A percentile compares a stretch with the other conserved stretches of the same genome.
phyloP scores from a whole-genome alignment of 2,329 filamentous ascomycete species.

The Aspergillus uvarum region DNA sequence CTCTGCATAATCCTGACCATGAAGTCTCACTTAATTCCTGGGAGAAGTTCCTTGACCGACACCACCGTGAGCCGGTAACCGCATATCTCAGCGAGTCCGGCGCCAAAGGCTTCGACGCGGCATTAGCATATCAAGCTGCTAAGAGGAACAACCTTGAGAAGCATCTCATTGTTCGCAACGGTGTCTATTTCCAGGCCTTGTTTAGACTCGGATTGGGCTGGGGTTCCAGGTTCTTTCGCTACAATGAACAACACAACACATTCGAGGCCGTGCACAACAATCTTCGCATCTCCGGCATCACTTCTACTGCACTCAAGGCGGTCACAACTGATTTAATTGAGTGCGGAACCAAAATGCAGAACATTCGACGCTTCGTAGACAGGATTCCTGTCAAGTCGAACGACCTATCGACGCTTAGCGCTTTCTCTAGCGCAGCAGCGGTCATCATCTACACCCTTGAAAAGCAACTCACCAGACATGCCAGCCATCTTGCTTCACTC shows the following conservation, averaged over 20 bases:
- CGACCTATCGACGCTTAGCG: slow-evolving; percentile 34
- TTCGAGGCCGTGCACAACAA: slow-evolving; percentile 46
- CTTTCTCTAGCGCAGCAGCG: slow-evolving; percentile 35
- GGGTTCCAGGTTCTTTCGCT: slow-evolving; percentile 46
- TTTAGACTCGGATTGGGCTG: slow-evolving; percentile 46
- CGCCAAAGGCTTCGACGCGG: slow-evolving; percentile 41
- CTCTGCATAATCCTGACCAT: slow-evolving; percentile 17
- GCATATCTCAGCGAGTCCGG: slow-evolving; percentile 48
- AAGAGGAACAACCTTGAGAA: slow-evolving; percentile 22
- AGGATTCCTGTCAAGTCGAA: slow-evolving; percentile 26
- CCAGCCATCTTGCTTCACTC: slow-evolving; percentile 30
- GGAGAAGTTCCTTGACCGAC: slow-evolving; percentile 41
- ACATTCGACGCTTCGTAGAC: slow-evolving; percentile 36
- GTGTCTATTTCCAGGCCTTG: slow-evolving; percentile 42
- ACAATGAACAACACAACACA: slow-evolving; percentile 33
- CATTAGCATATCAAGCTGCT: slow-evolving; percentile 30
- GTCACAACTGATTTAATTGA: slow-evolving; percentile 32
- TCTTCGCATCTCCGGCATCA: slow-evolving; percentile 53
- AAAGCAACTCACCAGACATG: slow-evolving; percentile 31
- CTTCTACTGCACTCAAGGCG: slow-evolving; percentile 41
- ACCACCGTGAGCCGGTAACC: slow-evolving; percentile 34
- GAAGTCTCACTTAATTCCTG: slow-evolving; percentile 36
- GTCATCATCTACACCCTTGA: slow-evolving; percentile 41
- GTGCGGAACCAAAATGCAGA: slow-evolving; percentile 41
- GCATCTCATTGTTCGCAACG: slow-evolving; percentile 35